Conservation (phyloP, 352 stramenopile species). For the Blastocystis sp. region DNA sequence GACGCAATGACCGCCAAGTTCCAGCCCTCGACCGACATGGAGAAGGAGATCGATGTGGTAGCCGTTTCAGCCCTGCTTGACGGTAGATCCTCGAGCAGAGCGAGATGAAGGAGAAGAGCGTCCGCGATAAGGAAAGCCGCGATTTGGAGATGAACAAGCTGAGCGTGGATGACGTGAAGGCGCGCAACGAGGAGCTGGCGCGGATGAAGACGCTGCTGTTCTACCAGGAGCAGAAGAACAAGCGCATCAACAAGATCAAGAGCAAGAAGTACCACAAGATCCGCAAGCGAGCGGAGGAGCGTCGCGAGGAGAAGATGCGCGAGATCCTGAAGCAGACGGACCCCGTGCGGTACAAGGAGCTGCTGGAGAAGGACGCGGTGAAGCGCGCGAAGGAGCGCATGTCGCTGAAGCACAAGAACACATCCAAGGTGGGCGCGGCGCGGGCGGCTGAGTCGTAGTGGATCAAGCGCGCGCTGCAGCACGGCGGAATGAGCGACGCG, state of each 20-base stretch:
- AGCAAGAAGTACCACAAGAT: slow-evolving; percentile 97
- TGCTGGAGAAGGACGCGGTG: slow-evolving; percentile 79
- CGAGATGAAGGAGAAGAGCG: slow-evolving; percentile 64
- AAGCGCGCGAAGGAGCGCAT: slow-evolving; percentile 92
- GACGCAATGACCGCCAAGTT: slow-evolving; percentile 23
- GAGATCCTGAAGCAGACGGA: slow-evolving; percentile 73
- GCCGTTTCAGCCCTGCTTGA: neutral
- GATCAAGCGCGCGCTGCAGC: slow-evolving; percentile 88
- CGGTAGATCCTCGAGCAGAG: slow-evolving; percentile 52
- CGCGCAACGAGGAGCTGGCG: slow-evolving; percentile 83
- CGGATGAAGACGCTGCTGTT: slow-evolving; percentile 94
- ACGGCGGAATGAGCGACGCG: slow-evolving; percentile 84
- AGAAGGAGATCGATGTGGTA: slow-evolving; percentile 69
- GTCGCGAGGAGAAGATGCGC: slow-evolving; percentile 82
- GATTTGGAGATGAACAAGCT: slow-evolving; percentile 61
- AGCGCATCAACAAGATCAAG: slow-evolving; percentile 99
- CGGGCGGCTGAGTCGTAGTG: slow-evolving; percentile 74
- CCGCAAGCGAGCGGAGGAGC: slow-evolving; percentile 86
- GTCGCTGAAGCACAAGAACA: slow-evolving; percentile 95
- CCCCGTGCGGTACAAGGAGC: slow-evolving; percentile 74
- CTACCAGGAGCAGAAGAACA: slow-evolving; percentile 95
- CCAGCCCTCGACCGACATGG: slow-evolving; percentile 33
- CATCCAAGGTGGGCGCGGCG: slow-evolving; percentile 76
- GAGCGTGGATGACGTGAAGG: slow-evolving; percentile 73
- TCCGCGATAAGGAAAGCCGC: slow-evolving; percentile 19